A percentile compares a stretch with the other conserved stretches of the same genome.
phyloP scores from a whole-genome alignment of 1,284 basidiomycete genomes.

The Leccinum discolor region DNA sequence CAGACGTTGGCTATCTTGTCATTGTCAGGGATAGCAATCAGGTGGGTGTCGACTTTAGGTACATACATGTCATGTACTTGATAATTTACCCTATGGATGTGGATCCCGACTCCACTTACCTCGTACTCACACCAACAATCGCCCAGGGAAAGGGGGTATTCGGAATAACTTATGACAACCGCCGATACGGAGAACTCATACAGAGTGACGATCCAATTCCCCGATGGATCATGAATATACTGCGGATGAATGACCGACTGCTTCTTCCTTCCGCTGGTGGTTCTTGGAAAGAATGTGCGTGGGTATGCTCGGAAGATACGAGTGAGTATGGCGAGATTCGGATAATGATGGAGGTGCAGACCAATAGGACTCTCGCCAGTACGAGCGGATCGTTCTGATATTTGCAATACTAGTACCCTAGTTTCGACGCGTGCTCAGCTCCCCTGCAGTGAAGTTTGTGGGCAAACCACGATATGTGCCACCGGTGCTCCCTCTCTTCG shows the following conservation, averaged over 20 bases:
- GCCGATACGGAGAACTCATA: constrained; percentile 1
- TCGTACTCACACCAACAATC: constrained; percentile 3
- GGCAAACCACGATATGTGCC: constrained; percentile 6
- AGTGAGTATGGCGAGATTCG: constrained; percentile 6
- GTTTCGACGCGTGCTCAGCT: neutral
- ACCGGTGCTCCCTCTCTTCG: constrained; percentile 1
- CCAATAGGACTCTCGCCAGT: constrained; percentile 9
- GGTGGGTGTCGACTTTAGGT: constrained; percentile 12
- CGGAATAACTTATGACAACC: neutral
- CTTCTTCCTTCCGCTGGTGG: neutral
- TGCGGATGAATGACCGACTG: neutral
- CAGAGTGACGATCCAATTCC: constrained; percentile 2
- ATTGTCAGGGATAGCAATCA: constrained; percentile 1
- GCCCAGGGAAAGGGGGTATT: neutral
- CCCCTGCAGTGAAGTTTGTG: neutral
- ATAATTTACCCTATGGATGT: constrained; percentile 2
- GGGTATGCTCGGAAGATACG: neutral
- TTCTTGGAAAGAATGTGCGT: neutral
- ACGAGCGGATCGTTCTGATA: constrained; percentile 11
- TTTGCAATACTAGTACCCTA: constrained; percentile 5
- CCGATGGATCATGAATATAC: neutral
- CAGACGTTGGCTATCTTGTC: constrained; percentile 9
- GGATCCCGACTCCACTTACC: constrained; percentile 5
- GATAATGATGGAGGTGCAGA: constrained; percentile 6
- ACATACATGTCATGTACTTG: constrained; percentile 1